phyloP scores from a whole-genome alignment of 2,329 filamentous ascomycete species.

The Rhytidhysteron rufulum region DNA sequence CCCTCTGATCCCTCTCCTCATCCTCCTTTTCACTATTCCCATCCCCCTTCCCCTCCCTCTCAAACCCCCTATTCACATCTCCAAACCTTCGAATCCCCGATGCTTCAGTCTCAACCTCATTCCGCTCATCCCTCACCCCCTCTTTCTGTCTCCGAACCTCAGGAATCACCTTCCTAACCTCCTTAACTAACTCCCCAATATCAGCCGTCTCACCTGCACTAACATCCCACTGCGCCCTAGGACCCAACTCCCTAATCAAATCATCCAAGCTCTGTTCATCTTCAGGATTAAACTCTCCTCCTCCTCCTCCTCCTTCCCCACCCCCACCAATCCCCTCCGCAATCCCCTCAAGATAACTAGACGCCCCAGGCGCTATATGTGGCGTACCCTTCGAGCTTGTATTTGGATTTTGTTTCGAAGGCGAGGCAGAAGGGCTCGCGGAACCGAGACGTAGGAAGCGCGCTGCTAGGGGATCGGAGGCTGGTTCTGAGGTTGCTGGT shows the following conservation, averaged over 20 bases:
- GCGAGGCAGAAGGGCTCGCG: conserved; percentile 22
- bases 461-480: conserved; percentile 29
- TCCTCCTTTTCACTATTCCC: conserved; percentile 11
- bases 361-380: conserved; percentile 27
- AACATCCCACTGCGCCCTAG: conserved; percentile 38
- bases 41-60: conserved; percentile 7
- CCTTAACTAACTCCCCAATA: conserved; percentile 38
- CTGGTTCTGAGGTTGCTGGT: conserved; percentile 16
- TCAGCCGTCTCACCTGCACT: conserved; percentile 38
- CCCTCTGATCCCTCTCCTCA: conserved; percentile 29
- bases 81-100: conserved; percentile 16
- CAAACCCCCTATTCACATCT: conserved; percentile 12
- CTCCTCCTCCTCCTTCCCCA: conserved; percentile 14
- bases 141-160: conserved; percentile 18
- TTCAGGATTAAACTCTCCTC: conserved; percentile 30
- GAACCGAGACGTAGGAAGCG: conserved; percentile 34
- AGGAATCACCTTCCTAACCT: conserved; percentile 39
- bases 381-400: conserved; percentile 20
- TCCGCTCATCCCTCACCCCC: background rate
- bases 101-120: conserved; percentile 4
- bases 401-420: conserved; percentile 12
- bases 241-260: conserved; percentile 40
- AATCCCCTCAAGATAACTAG: conserved; percentile 28
- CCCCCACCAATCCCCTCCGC: conserved; percentile 24
- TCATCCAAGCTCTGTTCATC: conserved; percentile 47